A percentile compares a stretch with the other conserved stretches of the same genome.
These are phyloP conservation scores for Paramecium primaurelia DNA, from an alignment of 73 alveolate genomes.

Conservation along the genomic window DNA sequence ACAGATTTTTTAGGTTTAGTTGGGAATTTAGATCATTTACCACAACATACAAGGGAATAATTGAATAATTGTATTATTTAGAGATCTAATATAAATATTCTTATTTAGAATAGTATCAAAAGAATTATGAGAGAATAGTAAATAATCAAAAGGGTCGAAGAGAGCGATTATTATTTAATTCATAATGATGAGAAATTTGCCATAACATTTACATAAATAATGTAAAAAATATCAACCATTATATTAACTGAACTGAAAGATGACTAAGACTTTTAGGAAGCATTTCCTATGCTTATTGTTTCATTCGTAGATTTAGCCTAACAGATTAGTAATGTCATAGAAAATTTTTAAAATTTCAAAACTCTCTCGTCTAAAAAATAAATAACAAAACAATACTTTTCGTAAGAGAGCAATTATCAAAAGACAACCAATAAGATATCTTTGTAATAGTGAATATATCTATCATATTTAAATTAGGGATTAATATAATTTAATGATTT, in stretches of 20 bases:
- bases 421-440: neutral
- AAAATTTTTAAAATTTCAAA: neutral
- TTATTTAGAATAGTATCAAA: neutral
- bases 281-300: slow-evolving; percentile 14
- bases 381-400: neutral
- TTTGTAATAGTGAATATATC: slow-evolving; percentile 25
- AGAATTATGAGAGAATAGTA: slow-evolving; percentile 2
- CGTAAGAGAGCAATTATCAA: neutral
- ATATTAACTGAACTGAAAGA: slow-evolving; percentile 43
- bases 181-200: slow-evolving; percentile 32
- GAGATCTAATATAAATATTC: neutral
- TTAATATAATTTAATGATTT: neutral
- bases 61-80: neutral
- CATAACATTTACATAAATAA: neutral
- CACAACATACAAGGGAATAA: neutral
- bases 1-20: neutral
- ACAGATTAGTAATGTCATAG: neutral
- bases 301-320: slow-evolving; percentile 6
- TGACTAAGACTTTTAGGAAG: slow-evolving; percentile 27
- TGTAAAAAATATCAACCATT: slow-evolving; percentile 2
- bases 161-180: slow-evolving; percentile 14
- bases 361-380: neutral
- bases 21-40: slow-evolving; percentile 2
- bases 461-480: neutral
- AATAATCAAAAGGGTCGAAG: slow-evolving; percentile 20